phyloP scores from a whole-genome alignment of 2,329 filamentous ascomycete genomes.

The Hypoxylon sp. region DNA sequence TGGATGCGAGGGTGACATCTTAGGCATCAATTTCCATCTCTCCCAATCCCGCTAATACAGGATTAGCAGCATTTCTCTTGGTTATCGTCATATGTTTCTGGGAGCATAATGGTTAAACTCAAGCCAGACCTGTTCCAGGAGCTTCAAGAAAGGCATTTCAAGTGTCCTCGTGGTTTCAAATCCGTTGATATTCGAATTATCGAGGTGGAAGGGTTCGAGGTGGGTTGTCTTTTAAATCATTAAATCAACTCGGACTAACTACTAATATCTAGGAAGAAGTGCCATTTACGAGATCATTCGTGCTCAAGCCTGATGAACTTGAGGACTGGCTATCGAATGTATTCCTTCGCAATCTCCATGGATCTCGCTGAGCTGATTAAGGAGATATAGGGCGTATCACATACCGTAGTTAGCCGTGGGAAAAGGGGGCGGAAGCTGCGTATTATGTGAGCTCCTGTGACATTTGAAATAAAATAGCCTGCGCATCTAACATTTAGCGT shows the following conservation, averaged over 20 bases:
- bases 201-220: conserved; percentile 17
- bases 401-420: background rate
- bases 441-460: conserved; percentile 9
- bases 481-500: background rate
- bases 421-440: conserved; percentile 3
- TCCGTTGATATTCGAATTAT: conserved; percentile 8
- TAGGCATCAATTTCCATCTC: background rate
- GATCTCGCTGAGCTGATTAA: background rate
- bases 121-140: conserved; percentile 10
- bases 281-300: background rate
- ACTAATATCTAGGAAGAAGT: background rate
- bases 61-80: too few species aligned
- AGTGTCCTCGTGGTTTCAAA: background rate
- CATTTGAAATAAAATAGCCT: background rate
- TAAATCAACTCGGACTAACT: background rate
- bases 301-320: conserved; percentile 7
- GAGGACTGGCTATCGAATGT: conserved; percentile 12
- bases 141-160: conserved; percentile 18
- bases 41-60: too few species aligned
- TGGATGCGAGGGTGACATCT: background rate
- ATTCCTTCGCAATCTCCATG: background rate
- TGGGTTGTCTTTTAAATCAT: background rate
- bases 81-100: background rate
- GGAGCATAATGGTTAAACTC: background rate
- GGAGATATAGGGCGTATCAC: background rate